A percentile compares a stretch with the other conserved stretches of the same genome.
Conservation (phyloP, 1,284 basidiomycete species). For the Ceratobasidium sp. region DNA sequence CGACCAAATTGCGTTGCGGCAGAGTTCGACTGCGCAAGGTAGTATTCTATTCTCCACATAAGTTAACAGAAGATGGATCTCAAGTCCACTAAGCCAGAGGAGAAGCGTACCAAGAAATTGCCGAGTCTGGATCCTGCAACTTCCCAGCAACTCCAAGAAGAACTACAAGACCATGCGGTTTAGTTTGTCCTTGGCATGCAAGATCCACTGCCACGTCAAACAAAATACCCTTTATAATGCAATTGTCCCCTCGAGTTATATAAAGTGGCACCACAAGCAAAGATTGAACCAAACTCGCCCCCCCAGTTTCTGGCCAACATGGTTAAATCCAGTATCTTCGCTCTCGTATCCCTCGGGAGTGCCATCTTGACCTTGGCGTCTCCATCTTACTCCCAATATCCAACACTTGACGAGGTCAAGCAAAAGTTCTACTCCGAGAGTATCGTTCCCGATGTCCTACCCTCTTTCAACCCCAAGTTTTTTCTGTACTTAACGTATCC, state of each 20-base stretch:
- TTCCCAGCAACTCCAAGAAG: background rate
- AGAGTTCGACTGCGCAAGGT: too few species aligned
- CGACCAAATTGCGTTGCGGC: background rate
- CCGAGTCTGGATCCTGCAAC: background rate
- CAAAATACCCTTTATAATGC: background rate
- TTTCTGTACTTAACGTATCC: conserved; percentile 39
- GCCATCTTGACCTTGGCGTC: background rate
- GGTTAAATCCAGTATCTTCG: background rate
- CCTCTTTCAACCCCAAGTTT: conserved; percentile 30
- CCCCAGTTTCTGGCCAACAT: background rate
- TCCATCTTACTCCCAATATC: background rate
- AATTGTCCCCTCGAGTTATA: background rate
- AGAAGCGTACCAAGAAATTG: background rate
- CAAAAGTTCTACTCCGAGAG: conserved; percentile 22
- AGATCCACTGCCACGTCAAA: conserved; percentile 22
- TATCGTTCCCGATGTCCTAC: conserved; percentile 30
- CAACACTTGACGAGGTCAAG: conserved; percentile 26
- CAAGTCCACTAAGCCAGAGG: too few species aligned
- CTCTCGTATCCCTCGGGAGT: background rate
- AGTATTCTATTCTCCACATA: too few species aligned
- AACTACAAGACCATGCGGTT: background rate
- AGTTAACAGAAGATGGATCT: too few species aligned
- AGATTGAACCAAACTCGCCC: background rate
- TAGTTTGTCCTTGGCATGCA: background rate
- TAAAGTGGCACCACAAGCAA: background rate